Base-by-base conservation (phyloP, 1,139 yeast species). In the Wickerhamiella infanticola region DNA sequence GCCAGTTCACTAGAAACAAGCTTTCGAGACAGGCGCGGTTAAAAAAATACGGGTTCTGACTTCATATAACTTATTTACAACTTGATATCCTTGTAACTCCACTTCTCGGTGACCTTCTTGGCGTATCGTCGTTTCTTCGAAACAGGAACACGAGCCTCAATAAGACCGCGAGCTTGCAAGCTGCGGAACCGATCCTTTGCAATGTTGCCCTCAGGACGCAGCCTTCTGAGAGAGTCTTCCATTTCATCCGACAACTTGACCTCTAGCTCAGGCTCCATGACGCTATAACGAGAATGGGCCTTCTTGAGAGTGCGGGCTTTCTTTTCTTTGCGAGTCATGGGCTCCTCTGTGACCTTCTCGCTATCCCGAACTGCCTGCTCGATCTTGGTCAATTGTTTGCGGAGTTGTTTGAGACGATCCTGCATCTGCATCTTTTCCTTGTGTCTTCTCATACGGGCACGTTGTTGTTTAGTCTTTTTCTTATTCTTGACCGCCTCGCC, bases 191-290 rank as follows among this genome's bases (percentile, higher is more conserved):
- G 79, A 58, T 88, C 96, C 55, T 81, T 78, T 44, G 85, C 69
- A 49, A 85, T 66, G 59, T 81, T 84, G 24, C 98, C 98, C 66
- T 93, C 98, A 0, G 97, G 94, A 60, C 75, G 82, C 59, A 90
- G 68, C 53, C 79, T 75, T 62, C 95, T 75, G 59, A 93, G 69
- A 29, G 94, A 83, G 55, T 83, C 93, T 31, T 82, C 77, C 52
- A 93, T 72, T 63, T 90, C 98, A 59, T 85, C 90, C 18, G 94
- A 77, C 47, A 93, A 73, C 64, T 90, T 90, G 39, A 90, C 81
- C 58, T 90, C 97, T 47, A 90, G 63, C 33, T 82, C 80, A 39
- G 73, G 73, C 46, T 78, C 80, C 49, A 76, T 57, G 45, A 43
- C 56, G 53, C 58, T 50, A 58, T 58, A 52, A 58, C 58, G 40